Base-by-base conservation (phyloP, 2,329 filamentous ascomycete genomes). In the Ceratocystis diversiconidia region DNA sequence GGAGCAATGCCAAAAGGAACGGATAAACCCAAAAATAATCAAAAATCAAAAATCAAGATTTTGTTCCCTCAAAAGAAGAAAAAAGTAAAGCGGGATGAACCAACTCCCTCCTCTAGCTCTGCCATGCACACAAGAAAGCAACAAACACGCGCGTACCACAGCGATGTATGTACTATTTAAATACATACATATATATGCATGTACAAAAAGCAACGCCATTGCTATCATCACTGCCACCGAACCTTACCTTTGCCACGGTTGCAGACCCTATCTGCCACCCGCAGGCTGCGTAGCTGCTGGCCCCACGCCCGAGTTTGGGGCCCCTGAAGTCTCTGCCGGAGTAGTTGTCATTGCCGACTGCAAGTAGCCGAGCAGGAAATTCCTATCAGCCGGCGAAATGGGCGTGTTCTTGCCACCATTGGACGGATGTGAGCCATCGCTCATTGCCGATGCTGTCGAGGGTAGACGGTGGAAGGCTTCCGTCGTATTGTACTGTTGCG, bases 321-420 rank as follows among this genome's bases (percentile, higher is more conserved):
- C 28, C 7, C 25, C 28, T 59, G 28, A 5, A n/a, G 25, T 30
- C 15, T 28, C 15, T 17, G 55, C n/a, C 28, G 55, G 30, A 6
- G 28, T 36, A 6, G 55, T 59, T 44, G 76, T 75, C 10, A 79
- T 78, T 2, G 79, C 77, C 30, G 78, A 78, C 69, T 89, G 83
- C 70, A 95, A 76, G 72, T 90, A 94, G 8, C 83, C 86, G 63
- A 94, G 78, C 72, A 95, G 76, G 71, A 94, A 94, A 17, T 80
- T 85, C 72, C 88, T 86, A 70, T 94, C 86, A 0, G 84, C 86
- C 0, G 88, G 82, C 3, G 86, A 87, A 57, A 85, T 84, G 12
- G 82, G 77, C 41, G 79, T 78, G 17, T 50, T 50, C 71, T 81
- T 77, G 19, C 77, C 78, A 10, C 79, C 59, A 6, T 76, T 50